Percentiles rank a stretch among this genome's conserved stretches.
Conservation (phyloP, 345 rosid species). For the Ceriops decandra region DNA sequence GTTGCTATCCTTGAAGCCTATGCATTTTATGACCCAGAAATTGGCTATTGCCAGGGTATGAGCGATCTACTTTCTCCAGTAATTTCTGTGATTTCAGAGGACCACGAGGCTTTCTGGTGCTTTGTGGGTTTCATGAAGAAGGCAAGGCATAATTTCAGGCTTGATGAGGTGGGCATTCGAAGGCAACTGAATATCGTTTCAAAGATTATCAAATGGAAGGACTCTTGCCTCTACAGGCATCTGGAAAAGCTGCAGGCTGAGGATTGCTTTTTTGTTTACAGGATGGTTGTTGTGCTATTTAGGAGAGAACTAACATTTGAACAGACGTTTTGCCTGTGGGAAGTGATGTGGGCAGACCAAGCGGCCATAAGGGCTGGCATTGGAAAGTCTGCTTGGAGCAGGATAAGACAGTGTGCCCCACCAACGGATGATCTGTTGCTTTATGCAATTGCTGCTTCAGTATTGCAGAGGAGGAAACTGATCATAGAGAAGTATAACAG, state of each 20-base stretch:
- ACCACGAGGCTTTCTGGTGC: conserved; percentile 96
- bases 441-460: conserved; percentile 85
- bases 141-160: conserved; percentile 91
- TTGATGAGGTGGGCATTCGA: conserved; percentile 87
- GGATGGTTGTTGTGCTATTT: conserved; percentile 95
- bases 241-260: conserved; percentile 85
- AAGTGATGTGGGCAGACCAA: conserved; percentile 98
- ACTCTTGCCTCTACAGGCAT: conserved; percentile 81
- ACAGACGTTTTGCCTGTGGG: conserved; percentile 88
- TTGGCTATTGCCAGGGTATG: conserved; percentile 99
- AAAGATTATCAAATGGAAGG: conserved; percentile 79
- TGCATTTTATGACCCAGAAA: conserved; percentile 80
- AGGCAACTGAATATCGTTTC: conserved; percentile 83
- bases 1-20: conserved; percentile 96
- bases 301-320: conserved; percentile 84
- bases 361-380: conserved; percentile 87
- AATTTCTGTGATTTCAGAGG: conserved; percentile 65
- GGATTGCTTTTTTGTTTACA: conserved; percentile 94
- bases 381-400: conserved; percentile 83
- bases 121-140: conserved; percentile 93
- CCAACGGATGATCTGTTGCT: conserved; percentile 89
- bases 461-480: conserved; percentile 80
- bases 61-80: conserved; percentile 94
- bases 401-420: conserved; percentile 74
- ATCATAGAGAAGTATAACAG: conserved; percentile 81